phyloP scores from a whole-genome alignment of 2,329 filamentous ascomycete genomes.

The Gyromitra esculenta region DNA sequence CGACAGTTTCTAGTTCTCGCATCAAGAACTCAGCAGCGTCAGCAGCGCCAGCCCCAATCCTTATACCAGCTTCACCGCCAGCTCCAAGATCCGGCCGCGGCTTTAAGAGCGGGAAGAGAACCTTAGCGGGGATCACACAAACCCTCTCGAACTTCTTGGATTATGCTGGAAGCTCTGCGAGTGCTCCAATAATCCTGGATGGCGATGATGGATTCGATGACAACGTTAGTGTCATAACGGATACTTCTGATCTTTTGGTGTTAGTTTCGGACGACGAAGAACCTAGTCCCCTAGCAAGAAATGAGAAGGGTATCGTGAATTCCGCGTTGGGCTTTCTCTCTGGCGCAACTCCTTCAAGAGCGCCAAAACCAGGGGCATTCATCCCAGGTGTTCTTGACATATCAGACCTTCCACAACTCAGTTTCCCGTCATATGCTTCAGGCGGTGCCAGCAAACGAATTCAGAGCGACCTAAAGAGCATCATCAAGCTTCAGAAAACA shows the following conservation, averaged over 20 bases:
- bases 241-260: conserved; percentile 36
- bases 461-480: conserved; percentile 70
- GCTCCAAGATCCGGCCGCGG: conserved; percentile 2
- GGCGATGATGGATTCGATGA: conserved; percentile 40
- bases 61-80: conserved; percentile 38
- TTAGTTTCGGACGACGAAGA: conserved; percentile 52
- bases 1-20: conserved; percentile 54
- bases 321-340: background rate
- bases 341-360: background rate
- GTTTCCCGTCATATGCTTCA: conserved; percentile 73
- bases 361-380: conserved; percentile 63
- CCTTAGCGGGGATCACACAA: conserved; percentile 10
- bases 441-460: conserved; percentile 70
- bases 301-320: conserved; percentile 1
- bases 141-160: conserved; percentile 12
- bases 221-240: conserved; percentile 39
- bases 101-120: conserved; percentile 10
- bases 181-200: conserved; percentile 23
- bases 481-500: conserved; percentile 70
- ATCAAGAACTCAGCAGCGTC: conserved; percentile 40
- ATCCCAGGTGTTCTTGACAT: conserved; percentile 73
- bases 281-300: background rate
- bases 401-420: conserved; percentile 71
- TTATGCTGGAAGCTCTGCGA: conserved; percentile 1
- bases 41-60: background rate